Percentiles rank a stretch among this genome's conserved stretches.
Evolutionary conservation across 2,329 filamentous ascomycete species (phyloP).

Genomic region (Diaporthe humulicola): DNA sequence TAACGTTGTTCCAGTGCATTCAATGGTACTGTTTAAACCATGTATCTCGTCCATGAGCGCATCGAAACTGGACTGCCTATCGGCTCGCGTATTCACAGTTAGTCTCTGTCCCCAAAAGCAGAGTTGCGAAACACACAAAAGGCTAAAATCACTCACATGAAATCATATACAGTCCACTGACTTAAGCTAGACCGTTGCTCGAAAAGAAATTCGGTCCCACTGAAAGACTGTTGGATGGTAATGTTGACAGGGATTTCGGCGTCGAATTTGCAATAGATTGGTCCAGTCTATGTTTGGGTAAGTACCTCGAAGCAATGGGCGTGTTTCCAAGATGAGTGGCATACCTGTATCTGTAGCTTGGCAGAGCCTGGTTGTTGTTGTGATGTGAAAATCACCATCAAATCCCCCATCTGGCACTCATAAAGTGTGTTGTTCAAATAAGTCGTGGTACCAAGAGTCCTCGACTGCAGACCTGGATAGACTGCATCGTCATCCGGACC

Average conservation of each 20-base stretch:
- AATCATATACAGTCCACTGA: constrained; percentile 34
- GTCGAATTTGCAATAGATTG: constrained; percentile 32
- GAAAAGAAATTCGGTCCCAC: constrained; percentile 35
- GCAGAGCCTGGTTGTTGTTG: constrained; percentile 29
- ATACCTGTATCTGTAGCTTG: constrained; percentile 28
- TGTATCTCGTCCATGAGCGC: constrained; percentile 19
- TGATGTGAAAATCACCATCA: constrained; percentile 34
- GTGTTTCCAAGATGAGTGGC: neutral
- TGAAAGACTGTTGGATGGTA: constrained; percentile 35
- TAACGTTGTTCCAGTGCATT: constrained; percentile 32
- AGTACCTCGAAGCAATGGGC: neutral
- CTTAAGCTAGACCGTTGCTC: constrained; percentile 34
- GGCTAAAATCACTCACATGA: constrained; percentile 13
- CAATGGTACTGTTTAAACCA: constrained; percentile 22
- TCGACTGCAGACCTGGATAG: constrained; percentile 10
- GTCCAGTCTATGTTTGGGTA: constrained; percentile 16
- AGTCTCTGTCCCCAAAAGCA: neutral
- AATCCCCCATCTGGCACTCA: constrained; percentile 22
- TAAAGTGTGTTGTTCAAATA: constrained; percentile 37
- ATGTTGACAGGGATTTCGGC: constrained; percentile 24
- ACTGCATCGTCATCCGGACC: constrained; percentile 1
- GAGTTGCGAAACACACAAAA: neutral
- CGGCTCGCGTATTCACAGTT: neutral
- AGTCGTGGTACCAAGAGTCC: constrained; percentile 31
- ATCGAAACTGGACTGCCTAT: constrained; percentile 31